These are phyloP conservation scores for Ilex aquifolium DNA, from an alignment of 257 asterid genomes.

Conservation along the genomic window DNA sequence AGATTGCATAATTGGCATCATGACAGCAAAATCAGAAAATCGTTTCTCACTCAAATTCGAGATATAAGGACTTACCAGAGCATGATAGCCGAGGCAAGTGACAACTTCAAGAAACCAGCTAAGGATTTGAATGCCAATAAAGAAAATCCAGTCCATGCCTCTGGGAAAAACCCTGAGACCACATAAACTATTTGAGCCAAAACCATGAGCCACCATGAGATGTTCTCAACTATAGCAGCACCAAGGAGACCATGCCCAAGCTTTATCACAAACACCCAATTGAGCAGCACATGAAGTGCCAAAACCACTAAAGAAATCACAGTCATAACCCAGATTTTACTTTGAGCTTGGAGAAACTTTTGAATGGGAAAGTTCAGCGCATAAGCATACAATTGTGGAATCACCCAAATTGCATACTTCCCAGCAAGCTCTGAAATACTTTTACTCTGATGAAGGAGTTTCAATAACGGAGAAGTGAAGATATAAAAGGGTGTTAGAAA, in stretches of 20 bases:
- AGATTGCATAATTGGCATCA: not conserved
- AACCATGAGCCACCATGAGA: constrained; percentile 82
- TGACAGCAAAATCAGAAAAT: no score
- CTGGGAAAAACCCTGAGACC: constrained; percentile 59
- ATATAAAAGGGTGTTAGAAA: constrained; percentile 51
- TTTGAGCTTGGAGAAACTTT: constrained; percentile 82
- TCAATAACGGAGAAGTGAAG: constrained; percentile 49
- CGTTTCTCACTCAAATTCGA: not conserved
- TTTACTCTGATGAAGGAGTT: constrained; percentile 36
- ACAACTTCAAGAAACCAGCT: constrained; percentile 53
- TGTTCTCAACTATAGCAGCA: constrained; percentile 76
- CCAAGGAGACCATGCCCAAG: constrained; percentile 59
- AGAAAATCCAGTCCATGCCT: constrained; percentile 84
- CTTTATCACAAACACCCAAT: constrained; percentile 54
- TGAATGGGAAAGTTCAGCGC: constrained; percentile 75
- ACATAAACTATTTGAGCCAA: constrained; percentile 66
- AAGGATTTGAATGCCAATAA: constrained; percentile 53
- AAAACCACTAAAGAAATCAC: constrained; percentile 35
- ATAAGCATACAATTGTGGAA: constrained; percentile 72
- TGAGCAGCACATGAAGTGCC: constrained; percentile 56
- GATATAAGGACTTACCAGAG: constrained; percentile 47
- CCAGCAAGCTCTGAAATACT: constrained; percentile 54
- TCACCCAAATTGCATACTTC: constrained; percentile 57
- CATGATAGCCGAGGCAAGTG: constrained; percentile 88
- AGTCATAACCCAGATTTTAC: constrained; percentile 85